Base-by-base conservation (phyloP, 2,329 filamentous ascomycete genomes). In the Penicillium decumbens region DNA sequence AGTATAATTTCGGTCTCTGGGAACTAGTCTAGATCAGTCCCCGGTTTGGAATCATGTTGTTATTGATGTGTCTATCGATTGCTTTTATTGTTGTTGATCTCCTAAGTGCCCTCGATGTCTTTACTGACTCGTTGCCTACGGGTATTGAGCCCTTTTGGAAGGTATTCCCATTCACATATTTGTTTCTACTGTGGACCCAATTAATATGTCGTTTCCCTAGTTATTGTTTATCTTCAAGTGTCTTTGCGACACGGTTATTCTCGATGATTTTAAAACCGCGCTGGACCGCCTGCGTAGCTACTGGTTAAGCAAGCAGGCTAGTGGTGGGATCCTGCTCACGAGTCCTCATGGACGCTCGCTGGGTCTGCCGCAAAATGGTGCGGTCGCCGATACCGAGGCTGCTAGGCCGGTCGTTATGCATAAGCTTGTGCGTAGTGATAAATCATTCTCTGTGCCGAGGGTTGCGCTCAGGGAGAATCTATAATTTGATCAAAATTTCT, bases 131-230 rank as follows among this genome's bases (percentile, higher is more conserved):
- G 8, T 57, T 74, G 0, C 72, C 76, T 0, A 78, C 78, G 6
- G 80, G 80, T n/a, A 79, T 85, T 58, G 82, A 85, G 59, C 82
- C 82, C 0, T 85, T 83, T 63, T 85, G 82, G 82, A 83, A 74
- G 61, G 67, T 70, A 47, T 20, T 45, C 30, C 15, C 13, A 28
- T 9, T 1, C 7, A 28, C 6, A 9, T 29, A 18, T 13, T 27
- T 6, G 15, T 18, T 18, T 18, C 15, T 18, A 18, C 4, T 15
- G 10, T 23, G 27, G 6, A 3, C 24, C 8, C 23, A 6, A 12
- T 27, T 27, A 35, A 41, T 18, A 3, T 48, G 9, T 43, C 3
- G 13, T 6, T 10, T 9, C 24, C 37, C 12, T 37, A 70, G 68
- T 62, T 83, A 9, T 76, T 78, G 0, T 80, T 83, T 40, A 77